phyloP scores from a whole-genome alignment of 768 basidiomycete genomes.

The Leccinum uliginosum region DNA sequence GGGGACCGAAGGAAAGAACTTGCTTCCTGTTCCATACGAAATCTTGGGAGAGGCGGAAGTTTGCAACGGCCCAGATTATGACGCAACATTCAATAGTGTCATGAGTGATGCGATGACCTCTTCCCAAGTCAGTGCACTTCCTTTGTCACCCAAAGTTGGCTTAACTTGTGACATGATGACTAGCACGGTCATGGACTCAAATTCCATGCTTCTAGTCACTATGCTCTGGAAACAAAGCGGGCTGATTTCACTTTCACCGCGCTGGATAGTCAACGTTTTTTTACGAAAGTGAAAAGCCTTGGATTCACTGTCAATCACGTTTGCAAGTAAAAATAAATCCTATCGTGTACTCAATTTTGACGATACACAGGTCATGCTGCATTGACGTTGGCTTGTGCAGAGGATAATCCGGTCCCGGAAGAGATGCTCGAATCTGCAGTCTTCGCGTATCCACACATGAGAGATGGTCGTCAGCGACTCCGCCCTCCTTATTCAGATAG shows the following conservation, averaged over 20 bases:
- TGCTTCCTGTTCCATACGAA: neutral
- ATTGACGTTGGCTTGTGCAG: neutral
- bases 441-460: neutral
- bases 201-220: neutral
- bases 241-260: neutral
- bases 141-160: neutral
- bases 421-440: neutral
- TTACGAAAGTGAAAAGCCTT: neutral
- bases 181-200: neutral
- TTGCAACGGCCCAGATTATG: neutral
- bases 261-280: neutral
- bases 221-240: neutral
- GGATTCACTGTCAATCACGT: neutral
- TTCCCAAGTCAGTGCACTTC: neutral
- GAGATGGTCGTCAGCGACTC: slow-evolving; percentile 1
- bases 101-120: neutral
- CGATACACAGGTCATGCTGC: neutral
- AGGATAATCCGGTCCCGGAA: slow-evolving; percentile 1
- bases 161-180: neutral
- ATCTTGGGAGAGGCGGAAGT: neutral
- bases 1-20: neutral
- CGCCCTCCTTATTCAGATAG: neutral
- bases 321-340: neutral
- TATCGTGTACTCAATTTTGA: neutral
- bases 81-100: neutral